Conservation (phyloP, 805 yeast species). For the Yarrowia sp. region DNA sequence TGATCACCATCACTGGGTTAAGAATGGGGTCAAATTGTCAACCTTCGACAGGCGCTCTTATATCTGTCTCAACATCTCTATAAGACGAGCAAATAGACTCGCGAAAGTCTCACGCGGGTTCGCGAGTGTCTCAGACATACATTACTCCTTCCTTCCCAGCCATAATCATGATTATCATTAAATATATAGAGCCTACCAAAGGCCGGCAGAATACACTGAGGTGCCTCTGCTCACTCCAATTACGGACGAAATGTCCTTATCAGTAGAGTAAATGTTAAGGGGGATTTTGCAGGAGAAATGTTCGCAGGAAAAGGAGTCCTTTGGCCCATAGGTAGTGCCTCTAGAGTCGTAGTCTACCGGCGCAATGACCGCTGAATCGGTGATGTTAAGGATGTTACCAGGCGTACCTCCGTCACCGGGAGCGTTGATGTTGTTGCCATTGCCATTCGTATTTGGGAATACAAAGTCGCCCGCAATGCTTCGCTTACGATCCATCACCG, state of each 20-base stretch:
- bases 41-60: neutral
- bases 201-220: conserved; percentile 4
- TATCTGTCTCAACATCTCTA: neutral
- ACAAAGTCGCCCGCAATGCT: neutral
- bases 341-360: conserved; percentile 2
- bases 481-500: neutral
- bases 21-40: neutral
- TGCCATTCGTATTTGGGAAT: neutral
- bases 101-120: too few species aligned
- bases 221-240: conserved; percentile 24
- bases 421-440: neutral
- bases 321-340: conserved; percentile 26
- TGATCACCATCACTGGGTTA: neutral
- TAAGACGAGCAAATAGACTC: neutral
- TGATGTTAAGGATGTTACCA: neutral
- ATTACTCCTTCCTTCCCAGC: too few species aligned
- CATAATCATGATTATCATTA: neutral
- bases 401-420: neutral
- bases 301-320: conserved; percentile 29
- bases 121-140: too few species aligned
- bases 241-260: conserved; percentile 37
- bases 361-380: conserved; percentile 8
- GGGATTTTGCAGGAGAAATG: conserved; percentile 44
- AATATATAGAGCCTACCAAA: conserved; percentile 5
- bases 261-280: conserved; percentile 43